phyloP scores from a whole-genome alignment of 2,329 filamentous ascomycete genomes.

The Neurospora crassa region DNA sequence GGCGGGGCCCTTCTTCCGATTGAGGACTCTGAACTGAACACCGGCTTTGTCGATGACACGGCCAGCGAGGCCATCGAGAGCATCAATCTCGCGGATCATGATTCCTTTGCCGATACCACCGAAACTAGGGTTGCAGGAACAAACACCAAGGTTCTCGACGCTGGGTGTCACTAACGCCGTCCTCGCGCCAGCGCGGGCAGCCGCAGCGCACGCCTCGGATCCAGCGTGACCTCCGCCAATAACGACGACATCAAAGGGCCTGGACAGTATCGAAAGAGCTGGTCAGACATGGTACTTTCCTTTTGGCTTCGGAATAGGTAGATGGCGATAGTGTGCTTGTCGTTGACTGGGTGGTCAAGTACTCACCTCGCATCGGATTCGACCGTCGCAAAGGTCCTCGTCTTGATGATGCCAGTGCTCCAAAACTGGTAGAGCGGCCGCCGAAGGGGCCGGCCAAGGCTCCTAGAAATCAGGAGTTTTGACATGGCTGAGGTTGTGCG shows the following conservation, averaged over 20 bases:
- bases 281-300: not conserved
- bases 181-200: conserved; percentile 77
- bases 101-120: conserved; percentile 98
- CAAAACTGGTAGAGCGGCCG: conserved; percentile 1
- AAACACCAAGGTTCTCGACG: conserved; percentile 80
- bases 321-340: not conserved
- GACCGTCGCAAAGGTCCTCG: conserved; percentile 16
- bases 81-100: conserved; percentile 91
- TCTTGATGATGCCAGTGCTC: not conserved
- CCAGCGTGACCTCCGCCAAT: conserved; percentile 95
- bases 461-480: conserved; percentile 14
- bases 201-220: conserved; percentile 84
- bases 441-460: conserved; percentile 12
- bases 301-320: not conserved
- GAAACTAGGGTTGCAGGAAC: conserved; percentile 94
- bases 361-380: conserved; percentile 11
- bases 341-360: not conserved
- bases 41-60: conserved; percentile 88
- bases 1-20: conserved; percentile 81
- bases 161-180: conserved; percentile 88
- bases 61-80: conserved; percentile 80
- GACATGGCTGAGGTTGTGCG: conserved; percentile 9
- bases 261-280: conserved; percentile 21
- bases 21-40: conserved; percentile 86
- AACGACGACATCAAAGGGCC: conserved; percentile 83